Evolutionary conservation across 2,329 filamentous ascomycete species (phyloP).

Genomic region (Aspergillus calidoustus): DNA sequence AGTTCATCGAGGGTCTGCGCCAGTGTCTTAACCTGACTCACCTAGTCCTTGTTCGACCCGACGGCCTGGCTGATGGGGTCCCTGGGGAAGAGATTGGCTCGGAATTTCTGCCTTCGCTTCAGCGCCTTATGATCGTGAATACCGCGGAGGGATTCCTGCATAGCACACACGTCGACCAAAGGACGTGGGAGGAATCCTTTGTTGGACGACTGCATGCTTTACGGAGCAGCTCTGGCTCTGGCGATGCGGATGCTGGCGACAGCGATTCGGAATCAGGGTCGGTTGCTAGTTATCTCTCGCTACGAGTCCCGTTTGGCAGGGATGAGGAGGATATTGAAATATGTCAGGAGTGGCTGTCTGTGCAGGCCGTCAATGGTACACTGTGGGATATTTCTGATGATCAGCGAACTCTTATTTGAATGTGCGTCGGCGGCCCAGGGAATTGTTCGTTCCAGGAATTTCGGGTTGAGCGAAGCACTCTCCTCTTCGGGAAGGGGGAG

Average conservation of each 20-base stretch:
- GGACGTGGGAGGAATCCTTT: slow-evolving; percentile 14
- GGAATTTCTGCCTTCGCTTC: slow-evolving; percentile 16
- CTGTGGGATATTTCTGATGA: slow-evolving; percentile 14
- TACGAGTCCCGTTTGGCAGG: slow-evolving; percentile 13
- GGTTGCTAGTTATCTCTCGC: slow-evolving; percentile 14
- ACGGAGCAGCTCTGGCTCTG: neutral
- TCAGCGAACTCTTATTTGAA: neutral
- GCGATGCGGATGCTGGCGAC: slow-evolving; percentile 4
- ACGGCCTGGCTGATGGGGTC: slow-evolving; percentile 10
- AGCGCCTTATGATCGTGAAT: slow-evolving; percentile 18
- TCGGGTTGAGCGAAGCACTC: neutral
- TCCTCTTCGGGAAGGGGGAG: neutral
- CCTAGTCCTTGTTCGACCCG: slow-evolving; percentile 20
- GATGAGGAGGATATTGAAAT: slow-evolving; percentile 19
- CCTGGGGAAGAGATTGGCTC: slow-evolving; percentile 5
- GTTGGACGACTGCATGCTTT: slow-evolving; percentile 3
- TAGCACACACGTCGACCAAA: slow-evolving; percentile 6
- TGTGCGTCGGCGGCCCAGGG: neutral
- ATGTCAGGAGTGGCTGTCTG: slow-evolving; percentile 17
- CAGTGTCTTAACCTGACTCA: slow-evolving; percentile 19
- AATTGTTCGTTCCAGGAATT: neutral
- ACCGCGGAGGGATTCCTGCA: slow-evolving; percentile 14
- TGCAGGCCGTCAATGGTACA: slow-evolving; percentile 1
- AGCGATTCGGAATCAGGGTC: slow-evolving; percentile 8
- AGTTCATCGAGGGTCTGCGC: slow-evolving; percentile 15